Base-by-base conservation (phyloP, 139 green algal species). In the Yamagishiella unicocca region DNA sequence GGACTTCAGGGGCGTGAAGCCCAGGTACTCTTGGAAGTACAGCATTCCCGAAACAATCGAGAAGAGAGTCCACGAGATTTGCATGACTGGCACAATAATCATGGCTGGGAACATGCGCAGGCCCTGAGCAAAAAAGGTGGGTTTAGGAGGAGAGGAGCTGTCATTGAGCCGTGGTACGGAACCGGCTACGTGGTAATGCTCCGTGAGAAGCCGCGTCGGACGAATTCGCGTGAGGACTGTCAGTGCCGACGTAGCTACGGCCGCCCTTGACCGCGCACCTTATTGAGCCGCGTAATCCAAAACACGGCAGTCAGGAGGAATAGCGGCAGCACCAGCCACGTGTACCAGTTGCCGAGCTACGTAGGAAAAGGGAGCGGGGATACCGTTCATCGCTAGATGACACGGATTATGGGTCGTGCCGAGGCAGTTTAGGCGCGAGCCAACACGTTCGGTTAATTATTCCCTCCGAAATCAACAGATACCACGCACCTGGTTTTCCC, bases 21-120 rank as follows among this genome's bases (percentile, higher is more conserved):
- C 82, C 50, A 85, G 68, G 81, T 97, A 97, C 90, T 97, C 95
- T 88, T 96, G 88, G 72, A 95, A 98, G 79, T 98, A 98, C 29
- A 98, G 77, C 78, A 95, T 93, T 40, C 96, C 96, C 12, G 74
- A 92, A 10, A 97, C 46, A 46, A 98, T 96, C 61, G 88, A 95
- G 80, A 98, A 96, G 24, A 98, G 88, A 17, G 95, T 96, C 96
- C 96, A 98, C 25, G 87, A 91, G 83, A 98, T 97, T 64, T 98
- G 96, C 83, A 98, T 93, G 10, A 94, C 92, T 0, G 96, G 96
- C 77, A 98, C 96, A 61, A 98, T 98, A 55, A 98, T 84, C 66
- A 96, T 93, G 27, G 95, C 95, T 4, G 95, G 93, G 82, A 98
- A 98, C 38, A 97, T 90, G 42, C 87, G 87, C 79, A 98, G 85